Conservation (phyloP, 1,284 basidiomycete genomes). For the Boletus calvinii region DNA sequence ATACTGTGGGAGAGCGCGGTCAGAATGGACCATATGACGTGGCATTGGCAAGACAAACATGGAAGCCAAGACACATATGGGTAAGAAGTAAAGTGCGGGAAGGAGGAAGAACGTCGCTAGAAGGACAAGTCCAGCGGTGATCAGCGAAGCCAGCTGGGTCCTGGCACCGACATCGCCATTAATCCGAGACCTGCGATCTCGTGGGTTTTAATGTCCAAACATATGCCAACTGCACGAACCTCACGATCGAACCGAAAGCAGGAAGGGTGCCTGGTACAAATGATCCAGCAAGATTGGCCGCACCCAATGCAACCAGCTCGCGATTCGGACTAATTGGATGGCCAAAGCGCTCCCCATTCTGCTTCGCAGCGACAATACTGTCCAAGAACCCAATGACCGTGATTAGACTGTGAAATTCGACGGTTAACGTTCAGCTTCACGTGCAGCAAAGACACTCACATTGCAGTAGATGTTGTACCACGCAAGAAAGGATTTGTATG, state of each 20-base stretch:
- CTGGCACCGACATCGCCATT: slow-evolving; percentile 85
- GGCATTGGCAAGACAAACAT: slow-evolving; percentile 49
- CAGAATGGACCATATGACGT: not conserved
- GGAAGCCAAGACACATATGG: slow-evolving; percentile 79
- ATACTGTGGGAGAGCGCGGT: slow-evolving; percentile 49
- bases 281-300: slow-evolving; percentile 75
- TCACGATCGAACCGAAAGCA: slow-evolving; percentile 86
- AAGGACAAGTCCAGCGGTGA: slow-evolving; percentile 75
- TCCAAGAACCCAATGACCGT: slow-evolving; percentile 79
- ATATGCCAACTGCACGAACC: slow-evolving; percentile 39
- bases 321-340: slow-evolving; percentile 91
- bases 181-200: slow-evolving; percentile 63
- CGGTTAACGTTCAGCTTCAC: slow-evolving; percentile 1
- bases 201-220: not conserved
- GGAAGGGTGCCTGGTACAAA: slow-evolving; percentile 86
- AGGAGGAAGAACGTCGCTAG: slow-evolving; percentile 87
- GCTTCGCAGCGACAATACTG: slow-evolving; percentile 84
- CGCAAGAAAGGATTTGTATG: slow-evolving; percentile 64
- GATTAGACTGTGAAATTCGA: slow-evolving; percentile 50
- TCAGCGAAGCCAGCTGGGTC: slow-evolving; percentile 84
- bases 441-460: slow-evolving; percentile 45
- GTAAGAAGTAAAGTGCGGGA: slow-evolving; percentile 73
- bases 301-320: slow-evolving; percentile 85
- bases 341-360: slow-evolving; percentile 79
- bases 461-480: slow-evolving; percentile 74